These are phyloP conservation scores for Naumovozyma dairenensis DNA, from an alignment of 805 yeast genomes.

Conservation along the genomic window DNA sequence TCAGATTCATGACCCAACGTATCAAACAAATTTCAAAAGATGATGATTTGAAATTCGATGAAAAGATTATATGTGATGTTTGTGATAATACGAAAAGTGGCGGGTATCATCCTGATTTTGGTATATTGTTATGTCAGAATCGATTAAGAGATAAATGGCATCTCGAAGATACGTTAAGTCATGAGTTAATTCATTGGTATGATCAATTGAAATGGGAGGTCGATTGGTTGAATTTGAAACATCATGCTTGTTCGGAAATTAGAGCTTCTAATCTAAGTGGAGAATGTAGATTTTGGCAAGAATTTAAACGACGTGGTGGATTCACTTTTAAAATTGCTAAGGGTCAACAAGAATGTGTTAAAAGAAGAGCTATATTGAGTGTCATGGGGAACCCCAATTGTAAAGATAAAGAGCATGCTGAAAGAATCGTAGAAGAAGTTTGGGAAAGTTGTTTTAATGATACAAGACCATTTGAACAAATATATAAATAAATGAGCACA, in stretches of 20 bases:
- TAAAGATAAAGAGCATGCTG: conserved; percentile 61
- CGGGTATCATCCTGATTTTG: conserved; percentile 86
- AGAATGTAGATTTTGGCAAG: conserved; percentile 86
- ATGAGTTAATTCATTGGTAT: conserved; percentile 88
- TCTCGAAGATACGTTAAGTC: conserved; percentile 83
- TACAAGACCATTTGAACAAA: conserved; percentile 91
- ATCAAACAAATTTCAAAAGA: conserved; percentile 44
- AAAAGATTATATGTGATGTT: conserved; percentile 54
- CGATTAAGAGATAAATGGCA: conserved; percentile 65
- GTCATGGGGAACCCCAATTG: conserved; percentile 85
- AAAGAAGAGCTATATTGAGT: conserved; percentile 76
- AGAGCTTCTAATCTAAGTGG: conserved; percentile 90
- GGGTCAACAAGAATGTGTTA: conserved; percentile 88
- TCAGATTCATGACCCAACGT: conserved; percentile 77
- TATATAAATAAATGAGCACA: conserved; percentile 44
- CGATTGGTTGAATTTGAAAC: conserved; percentile 74
- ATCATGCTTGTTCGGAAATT: conserved; percentile 95
- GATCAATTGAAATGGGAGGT: conserved; percentile 83
- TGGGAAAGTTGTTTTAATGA: conserved; percentile 91
- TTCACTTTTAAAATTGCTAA: conserved; percentile 44
- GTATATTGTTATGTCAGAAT: conserved; percentile 81
- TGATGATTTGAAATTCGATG: conserved; percentile 15
- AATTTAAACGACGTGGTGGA: conserved; percentile 41
- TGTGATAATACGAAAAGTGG: conserved; percentile 83
- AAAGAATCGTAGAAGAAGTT: conserved; percentile 70